Evolutionary conservation across 2,329 filamentous ascomycete genomes (phyloP).

Genomic region (Fusarium devonianum): DNA sequence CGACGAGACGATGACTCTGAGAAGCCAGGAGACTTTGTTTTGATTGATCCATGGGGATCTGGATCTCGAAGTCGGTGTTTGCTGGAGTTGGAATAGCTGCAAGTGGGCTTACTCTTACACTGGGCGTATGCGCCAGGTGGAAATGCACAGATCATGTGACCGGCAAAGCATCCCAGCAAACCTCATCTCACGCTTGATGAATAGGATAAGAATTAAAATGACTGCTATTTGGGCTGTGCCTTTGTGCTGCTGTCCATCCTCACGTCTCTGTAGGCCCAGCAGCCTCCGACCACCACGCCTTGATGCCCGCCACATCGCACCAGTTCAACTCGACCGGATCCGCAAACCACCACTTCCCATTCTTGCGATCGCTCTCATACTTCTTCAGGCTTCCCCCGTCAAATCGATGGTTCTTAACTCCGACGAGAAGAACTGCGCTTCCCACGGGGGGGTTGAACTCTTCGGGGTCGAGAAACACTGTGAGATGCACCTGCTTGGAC

Average conservation of each 20-base stretch:
- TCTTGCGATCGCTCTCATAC: conserved; percentile 50
- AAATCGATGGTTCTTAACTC: conserved; percentile 65
- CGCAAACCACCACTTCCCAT: conserved; percentile 59
- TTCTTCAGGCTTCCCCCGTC: conserved; percentile 57
- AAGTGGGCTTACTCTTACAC: too few relatives aligned
- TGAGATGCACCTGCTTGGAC: conserved; percentile 59
- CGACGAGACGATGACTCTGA: background rate
- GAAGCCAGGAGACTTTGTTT: background rate
- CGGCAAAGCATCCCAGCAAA: background rate
- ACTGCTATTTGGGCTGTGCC: background rate
- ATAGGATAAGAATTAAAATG: background rate
- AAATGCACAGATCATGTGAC: conserved; percentile 7
- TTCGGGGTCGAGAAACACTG: conserved; percentile 62
- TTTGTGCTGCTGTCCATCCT: background rate
- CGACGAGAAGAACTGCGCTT: conserved; percentile 58
- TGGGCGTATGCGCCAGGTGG: background rate
- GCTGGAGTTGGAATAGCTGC: background rate
- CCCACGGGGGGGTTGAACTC: conserved; percentile 56
- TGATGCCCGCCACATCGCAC: conserved; percentile 57
- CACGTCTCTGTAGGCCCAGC: conserved; percentile 6
- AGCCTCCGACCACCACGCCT: conserved; percentile 53
- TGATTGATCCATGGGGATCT: background rate
- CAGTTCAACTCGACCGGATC: conserved; percentile 55
- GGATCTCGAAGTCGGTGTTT: background rate
- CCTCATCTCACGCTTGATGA: background rate